A percentile compares a stretch with the other conserved stretches of the same genome.
Evolutionary conservation across 495 filamentous ascomycete genomes (phyloP).

Genomic region (Talaromyces wortmannii): DNA sequence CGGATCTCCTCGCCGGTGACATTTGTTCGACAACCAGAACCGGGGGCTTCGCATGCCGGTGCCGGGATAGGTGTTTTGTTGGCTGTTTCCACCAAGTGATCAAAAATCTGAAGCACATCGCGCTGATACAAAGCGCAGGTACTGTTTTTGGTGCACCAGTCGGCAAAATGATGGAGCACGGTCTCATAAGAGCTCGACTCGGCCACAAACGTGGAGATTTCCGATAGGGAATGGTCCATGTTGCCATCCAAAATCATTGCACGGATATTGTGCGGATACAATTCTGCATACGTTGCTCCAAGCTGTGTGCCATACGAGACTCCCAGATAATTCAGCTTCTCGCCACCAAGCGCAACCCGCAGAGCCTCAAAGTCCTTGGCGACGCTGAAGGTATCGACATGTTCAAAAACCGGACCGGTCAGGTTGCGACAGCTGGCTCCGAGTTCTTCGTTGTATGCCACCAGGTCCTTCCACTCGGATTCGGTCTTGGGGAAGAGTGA

Average conservation of each 20-base stretch:
- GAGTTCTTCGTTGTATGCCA: slow-evolving; percentile 14
- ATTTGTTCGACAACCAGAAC: slow-evolving; percentile 10
- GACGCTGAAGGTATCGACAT: slow-evolving; percentile 33
- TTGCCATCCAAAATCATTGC: slow-evolving; percentile 35
- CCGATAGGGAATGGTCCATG: slow-evolving; percentile 20
- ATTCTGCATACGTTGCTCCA: slow-evolving; percentile 38
- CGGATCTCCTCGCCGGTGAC: slow-evolving; percentile 10
- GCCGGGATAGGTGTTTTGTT: slow-evolving; percentile 22
- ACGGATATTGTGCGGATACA: slow-evolving; percentile 33
- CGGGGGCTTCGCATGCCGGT: slow-evolving; percentile 16
- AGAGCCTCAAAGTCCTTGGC: slow-evolving; percentile 36
- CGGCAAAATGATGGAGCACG: background rate
- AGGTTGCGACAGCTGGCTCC: slow-evolving; percentile 25
- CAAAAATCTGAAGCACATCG: slow-evolving; percentile 19
- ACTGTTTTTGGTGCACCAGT: slow-evolving; percentile 12
- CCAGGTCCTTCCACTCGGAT: background rate
- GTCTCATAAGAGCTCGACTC: background rate
- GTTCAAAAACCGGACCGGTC: slow-evolving; percentile 18
- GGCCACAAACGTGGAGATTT: background rate
- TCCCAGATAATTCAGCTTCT: slow-evolving; percentile 45
- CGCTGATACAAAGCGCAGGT: slow-evolving; percentile 17
- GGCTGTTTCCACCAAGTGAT: slow-evolving; percentile 13
- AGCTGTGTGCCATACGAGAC: slow-evolving; percentile 55
- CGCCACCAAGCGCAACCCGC: slow-evolving; percentile 26
- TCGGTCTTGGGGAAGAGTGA: background rate